These are phyloP conservation scores for Ophiostoma sp. DNA, from an alignment of 2,329 filamentous ascomycete genomes.

Conservation along the genomic window DNA sequence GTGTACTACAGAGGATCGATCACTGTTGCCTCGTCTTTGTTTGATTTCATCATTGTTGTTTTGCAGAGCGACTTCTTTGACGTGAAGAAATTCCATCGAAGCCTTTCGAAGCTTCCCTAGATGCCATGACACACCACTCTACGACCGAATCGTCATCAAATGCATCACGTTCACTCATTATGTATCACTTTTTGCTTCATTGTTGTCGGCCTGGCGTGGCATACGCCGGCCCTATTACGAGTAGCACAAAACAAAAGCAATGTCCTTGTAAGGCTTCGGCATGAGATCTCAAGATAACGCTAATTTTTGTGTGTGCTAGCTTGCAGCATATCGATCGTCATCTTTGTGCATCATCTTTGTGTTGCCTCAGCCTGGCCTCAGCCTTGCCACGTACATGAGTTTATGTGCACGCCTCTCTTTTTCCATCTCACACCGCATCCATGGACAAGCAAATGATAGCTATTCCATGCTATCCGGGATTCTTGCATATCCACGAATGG, in stretches of 20 bases:
- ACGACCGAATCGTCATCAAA: neutral
- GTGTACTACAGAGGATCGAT: neutral
- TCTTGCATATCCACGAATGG: neutral
- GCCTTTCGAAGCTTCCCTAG: neutral
- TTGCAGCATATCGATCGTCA: neutral
- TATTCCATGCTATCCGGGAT: conserved; percentile 4
- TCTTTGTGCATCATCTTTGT: neutral
- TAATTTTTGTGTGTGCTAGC: neutral
- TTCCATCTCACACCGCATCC: neutral
- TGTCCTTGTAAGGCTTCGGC: neutral
- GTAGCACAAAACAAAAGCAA: neutral
- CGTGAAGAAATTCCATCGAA: neutral
- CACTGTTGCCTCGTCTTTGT: neutral
- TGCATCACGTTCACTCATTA: neutral
- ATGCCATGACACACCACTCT: neutral
- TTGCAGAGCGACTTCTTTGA: neutral
- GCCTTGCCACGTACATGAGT: conserved; percentile 8
- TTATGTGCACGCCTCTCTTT: neutral
- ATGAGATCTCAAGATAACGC: neutral
- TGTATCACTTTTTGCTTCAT: neutral
- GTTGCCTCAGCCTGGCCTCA: conserved; percentile 12
- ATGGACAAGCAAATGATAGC: neutral
- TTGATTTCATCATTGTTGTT: neutral
- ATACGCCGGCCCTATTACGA: neutral
- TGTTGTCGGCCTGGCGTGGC: neutral